Evolutionary conservation across 2,329 filamentous ascomycete species (phyloP), one percentile per base, ranked within the genome.

Genomic region (Ophiostoma fasciatum): DNA sequence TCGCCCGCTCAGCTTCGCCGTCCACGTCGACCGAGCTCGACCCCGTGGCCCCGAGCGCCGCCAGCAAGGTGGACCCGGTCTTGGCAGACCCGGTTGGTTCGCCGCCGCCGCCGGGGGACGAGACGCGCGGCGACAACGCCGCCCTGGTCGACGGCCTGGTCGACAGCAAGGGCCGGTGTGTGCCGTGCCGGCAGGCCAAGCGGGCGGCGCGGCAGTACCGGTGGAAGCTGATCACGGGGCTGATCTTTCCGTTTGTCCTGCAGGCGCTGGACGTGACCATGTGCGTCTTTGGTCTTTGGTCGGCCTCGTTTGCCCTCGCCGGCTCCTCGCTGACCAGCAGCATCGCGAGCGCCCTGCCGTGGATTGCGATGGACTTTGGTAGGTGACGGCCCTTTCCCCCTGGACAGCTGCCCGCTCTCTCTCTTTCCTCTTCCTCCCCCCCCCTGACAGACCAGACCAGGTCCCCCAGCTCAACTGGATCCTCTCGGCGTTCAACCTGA

Each of bases 401-500:
- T 19, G 27, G 14, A 14, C 9, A 13, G n/a, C n/a, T 28, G 27
- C 27, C 11, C 4, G 14, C 8, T 9, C n/a, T 12, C n/a, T 31
- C n/a, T 14, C n/a, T 28, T 14, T 12, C 7, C 19, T 36, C 17
- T 36, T 33, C 19, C 18, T 10, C 10, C 23, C 17, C n/a, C n/a
- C 42, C 41, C 18, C 31, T 8, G 7, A 13, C 13, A 19, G 2
- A 20, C 11, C 38, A 66, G 65, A 62, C 41, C 50, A 72, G 47
- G 49, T 72, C 5, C 61, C 66, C 14, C 66, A 76, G 45, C 60
- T 78, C 3, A 79, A 77, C 48, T 80, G 74, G 74, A 77, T 82
- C 47, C 68, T 80, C 14, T 75, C 76, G 0, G 62, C 74, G 7
- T 82, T 79, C 53, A 80, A 74, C 35, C 58, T 82, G 12, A 76